Base-by-base conservation (phyloP, 129 eudicot genomes). In the Sambucus nigra region DNA sequence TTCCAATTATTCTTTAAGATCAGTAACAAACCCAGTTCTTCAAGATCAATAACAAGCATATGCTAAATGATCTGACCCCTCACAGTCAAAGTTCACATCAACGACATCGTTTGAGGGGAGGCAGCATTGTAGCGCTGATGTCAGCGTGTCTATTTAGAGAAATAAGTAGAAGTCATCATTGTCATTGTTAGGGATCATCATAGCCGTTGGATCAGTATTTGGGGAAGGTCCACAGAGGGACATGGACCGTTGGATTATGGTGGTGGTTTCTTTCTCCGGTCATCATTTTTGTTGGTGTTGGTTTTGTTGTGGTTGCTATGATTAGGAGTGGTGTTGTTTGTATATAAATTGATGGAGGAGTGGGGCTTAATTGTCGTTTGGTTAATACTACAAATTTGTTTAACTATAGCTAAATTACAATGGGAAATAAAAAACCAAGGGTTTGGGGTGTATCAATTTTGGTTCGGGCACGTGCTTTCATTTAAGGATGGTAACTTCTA, bases 271-370 rank as follows among this genome's bases (percentile, higher is more conserved):
- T 58, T n/a, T 82, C 94, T 60, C 86, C 88, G 55, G 79, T 60
- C 88, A 82, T 87, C 66, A 73, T 73, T n/a, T 65, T 51, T 7
- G 10, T 40, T 32, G 59, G 2, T 47, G n/a, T 13, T 22, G 39
- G 23, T 53, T 39, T 45, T 16, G 3, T 46, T 31, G 18, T 8
- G 16, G 28, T 19, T 52, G 39, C 46, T 31, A 16, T 32, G 47
- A 27, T 51, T 3, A 53, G 16, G 11, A 20, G 64, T 16, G 38
- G 23, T 5, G 14, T 49, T 18, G 68, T 60, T 57, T 15, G 61
- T 74, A 80, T 84, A 80, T 84, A 84, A 84, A 80, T 81, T 69
- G 74, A 31, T 5, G 31, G 63, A 51, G 70, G 45, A 59, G 63
- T 48, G 75, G 74, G 73, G 57, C 16, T 46, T 18, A 66, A 65